These are phyloP conservation scores for Pelagophyceae sp. DNA, from an alignment of 352 stramenopile species.

Conservation along the genomic window DNA sequence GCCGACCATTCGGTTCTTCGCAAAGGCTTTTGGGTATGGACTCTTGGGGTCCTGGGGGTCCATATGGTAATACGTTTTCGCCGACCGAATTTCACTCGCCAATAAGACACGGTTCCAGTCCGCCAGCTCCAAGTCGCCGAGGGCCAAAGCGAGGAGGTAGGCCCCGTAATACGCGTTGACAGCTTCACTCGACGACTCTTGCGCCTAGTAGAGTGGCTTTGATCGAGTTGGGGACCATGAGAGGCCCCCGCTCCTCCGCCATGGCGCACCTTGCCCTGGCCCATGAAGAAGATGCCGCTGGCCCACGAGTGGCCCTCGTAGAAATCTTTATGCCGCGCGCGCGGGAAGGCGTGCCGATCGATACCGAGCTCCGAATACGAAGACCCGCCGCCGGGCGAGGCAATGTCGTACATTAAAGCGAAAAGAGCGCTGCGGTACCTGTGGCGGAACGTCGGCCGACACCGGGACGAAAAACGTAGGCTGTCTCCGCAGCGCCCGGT, in stretches of 20 bases:
- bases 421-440: background rate
- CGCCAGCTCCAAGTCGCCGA: slow-evolving; percentile 43
- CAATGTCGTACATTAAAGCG: background rate
- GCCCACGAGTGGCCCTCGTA: slow-evolving; percentile 79
- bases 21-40: slow-evolving; percentile 54
- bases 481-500: background rate
- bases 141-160: slow-evolving; percentile 54
- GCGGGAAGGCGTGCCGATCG: slow-evolving; percentile 49
- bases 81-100: slow-evolving; percentile 64
- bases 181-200: slow-evolving; percentile 74
- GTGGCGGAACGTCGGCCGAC: too few relatives aligned
- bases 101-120: slow-evolving; percentile 67
- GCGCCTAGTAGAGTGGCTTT: too few relatives aligned
- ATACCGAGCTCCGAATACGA: slow-evolving; percentile 22
- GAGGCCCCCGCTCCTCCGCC: too few relatives aligned
- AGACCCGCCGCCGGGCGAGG: too few relatives aligned
- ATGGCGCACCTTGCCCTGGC: slow-evolving; percentile 79
- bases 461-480: too few relatives aligned
- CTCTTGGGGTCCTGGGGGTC: slow-evolving; percentile 4
- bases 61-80: slow-evolving; percentile 79
- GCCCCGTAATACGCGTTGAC: slow-evolving; percentile 85
- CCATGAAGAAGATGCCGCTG: slow-evolving; percentile 69
- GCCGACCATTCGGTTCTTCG: slow-evolving; percentile 67
- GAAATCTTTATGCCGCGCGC: slow-evolving; percentile 73
- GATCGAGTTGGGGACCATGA: too few relatives aligned